phyloP scores from a whole-genome alignment of 768 basidiomycete genomes.

The Auricularia cornea region DNA sequence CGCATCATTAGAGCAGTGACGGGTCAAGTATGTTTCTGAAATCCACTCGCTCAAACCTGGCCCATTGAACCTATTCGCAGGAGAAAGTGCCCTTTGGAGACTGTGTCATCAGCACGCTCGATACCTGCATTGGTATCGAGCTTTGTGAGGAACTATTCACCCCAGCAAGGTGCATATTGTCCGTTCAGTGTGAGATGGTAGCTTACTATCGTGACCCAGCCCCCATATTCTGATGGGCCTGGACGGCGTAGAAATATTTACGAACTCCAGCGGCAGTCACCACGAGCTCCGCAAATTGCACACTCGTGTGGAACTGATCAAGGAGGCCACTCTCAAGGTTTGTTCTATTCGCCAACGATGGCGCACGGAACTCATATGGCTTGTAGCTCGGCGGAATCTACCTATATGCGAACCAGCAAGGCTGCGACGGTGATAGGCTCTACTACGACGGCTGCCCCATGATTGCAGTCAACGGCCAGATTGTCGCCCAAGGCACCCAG shows the following conservation, averaged over 20 bases:
- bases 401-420: slow-evolving; percentile 97
- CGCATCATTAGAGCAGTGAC: slow-evolving; percentile 83
- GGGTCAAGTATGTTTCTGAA: slow-evolving; percentile 53
- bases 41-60: not conserved
- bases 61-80: slow-evolving; percentile 42
- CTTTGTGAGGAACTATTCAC: slow-evolving; percentile 98
- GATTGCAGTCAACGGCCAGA: slow-evolving; percentile 88
- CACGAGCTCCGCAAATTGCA: slow-evolving; percentile 97
- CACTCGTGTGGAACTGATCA: slow-evolving; percentile 86
- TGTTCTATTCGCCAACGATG: no score
- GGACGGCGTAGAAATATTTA: slow-evolving; percentile 98
- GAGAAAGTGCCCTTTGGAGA: slow-evolving; percentile 92
- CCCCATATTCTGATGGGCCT: slow-evolving; percentile 97
- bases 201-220: no score
- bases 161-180: slow-evolving; percentile 81
- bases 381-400: slow-evolving; percentile 96
- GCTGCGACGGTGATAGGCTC: slow-evolving; percentile 94
- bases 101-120: slow-evolving; percentile 83
- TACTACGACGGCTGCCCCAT: slow-evolving; percentile 98
- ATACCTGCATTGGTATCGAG: slow-evolving; percentile 96
- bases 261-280: slow-evolving; percentile 96
- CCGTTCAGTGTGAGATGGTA: no score
- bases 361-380: no score
- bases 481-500: slow-evolving; percentile 93
- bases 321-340: slow-evolving; percentile 93